Percentiles rank a stretch among this genome's conserved stretches.
Evolutionary conservation across 306 rosid genomes (phyloP).

Genomic region (Cucumis melo): DNA sequence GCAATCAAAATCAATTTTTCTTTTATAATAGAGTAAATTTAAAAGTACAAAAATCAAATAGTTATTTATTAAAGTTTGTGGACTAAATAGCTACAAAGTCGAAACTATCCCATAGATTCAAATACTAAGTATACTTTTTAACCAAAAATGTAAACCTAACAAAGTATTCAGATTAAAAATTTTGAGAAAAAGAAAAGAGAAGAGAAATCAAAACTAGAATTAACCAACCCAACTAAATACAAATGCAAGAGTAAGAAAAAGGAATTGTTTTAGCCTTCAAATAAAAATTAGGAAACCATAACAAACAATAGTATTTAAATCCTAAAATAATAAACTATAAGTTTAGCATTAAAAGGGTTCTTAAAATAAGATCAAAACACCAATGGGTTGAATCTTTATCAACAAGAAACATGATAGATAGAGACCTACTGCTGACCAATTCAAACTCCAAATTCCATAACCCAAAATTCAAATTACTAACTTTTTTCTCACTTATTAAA

Average conservation of each 20-base stretch:
- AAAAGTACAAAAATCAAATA: too few relatives aligned
- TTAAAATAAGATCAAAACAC: neutral
- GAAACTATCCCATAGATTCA: too few relatives aligned
- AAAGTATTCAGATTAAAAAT: neutral
- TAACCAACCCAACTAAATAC: neutral
- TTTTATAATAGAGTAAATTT: too few relatives aligned
- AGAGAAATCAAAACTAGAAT: neutral
- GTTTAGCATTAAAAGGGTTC: neutral
- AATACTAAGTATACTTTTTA: too few relatives aligned
- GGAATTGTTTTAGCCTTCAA: neutral
- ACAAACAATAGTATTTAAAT: neutral
- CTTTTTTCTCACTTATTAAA: neutral
- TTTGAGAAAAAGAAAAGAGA: neutral
- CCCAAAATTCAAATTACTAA: neutral
- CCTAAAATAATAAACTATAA: neutral
- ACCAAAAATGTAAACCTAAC: neutral
- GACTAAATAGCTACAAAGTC: too few relatives aligned
- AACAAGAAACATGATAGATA: neutral
- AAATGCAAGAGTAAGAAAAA: neutral
- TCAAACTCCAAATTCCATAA: slow-evolving; percentile 2
- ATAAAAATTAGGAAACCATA: neutral
- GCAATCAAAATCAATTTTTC: too few relatives aligned
- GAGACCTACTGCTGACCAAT: slow-evolving; percentile 16
- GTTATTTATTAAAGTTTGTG: too few relatives aligned
- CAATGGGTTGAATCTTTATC: neutral